phyloP scores from a whole-genome alignment of 176 grass and related monocot species.

The Typha latifolia region DNA sequence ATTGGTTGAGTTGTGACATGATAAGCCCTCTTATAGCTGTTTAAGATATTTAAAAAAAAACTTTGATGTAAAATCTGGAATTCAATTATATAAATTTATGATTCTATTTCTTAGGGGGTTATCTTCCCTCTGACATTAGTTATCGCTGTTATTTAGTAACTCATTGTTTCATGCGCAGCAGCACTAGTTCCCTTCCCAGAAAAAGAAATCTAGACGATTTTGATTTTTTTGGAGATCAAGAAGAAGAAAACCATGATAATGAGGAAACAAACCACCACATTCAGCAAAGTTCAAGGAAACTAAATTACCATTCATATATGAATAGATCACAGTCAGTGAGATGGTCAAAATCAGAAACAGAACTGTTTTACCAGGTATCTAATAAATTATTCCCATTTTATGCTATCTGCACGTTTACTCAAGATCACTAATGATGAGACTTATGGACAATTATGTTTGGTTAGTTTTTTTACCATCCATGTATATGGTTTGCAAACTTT shows the following conservation, averaged over 20 bases:
- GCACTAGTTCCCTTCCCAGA: neutral
- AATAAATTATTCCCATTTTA: conserved; percentile 13
- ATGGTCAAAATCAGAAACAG: conserved; percentile 84
- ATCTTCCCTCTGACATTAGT: neutral
- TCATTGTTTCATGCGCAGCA: conserved; percentile 15
- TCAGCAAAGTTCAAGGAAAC: conserved; percentile 27
- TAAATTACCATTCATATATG: conserved; percentile 96
- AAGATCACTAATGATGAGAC: neutral
- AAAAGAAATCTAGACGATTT: conserved; percentile 23
- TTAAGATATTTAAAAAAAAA: too few relatives aligned
- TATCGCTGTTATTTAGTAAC: neutral
- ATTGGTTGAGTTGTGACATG: too few relatives aligned
- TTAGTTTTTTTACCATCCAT: neutral
- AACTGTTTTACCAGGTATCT: conserved; percentile 82
- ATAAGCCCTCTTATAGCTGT: too few relatives aligned
- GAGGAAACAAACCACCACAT: conserved; percentile 13
- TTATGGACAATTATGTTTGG: neutral
- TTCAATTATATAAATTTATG: neutral
- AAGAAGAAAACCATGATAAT: conserved; percentile 20
- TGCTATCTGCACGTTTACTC: conserved; percentile 14
- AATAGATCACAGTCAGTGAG: conserved; percentile 26
- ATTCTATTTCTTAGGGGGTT: neutral
- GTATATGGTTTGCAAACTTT: neutral
- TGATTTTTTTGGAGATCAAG: conserved; percentile 23
- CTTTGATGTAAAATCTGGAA: too few relatives aligned